Evolutionary conservation across 139 green algal species (phyloP).

Genomic region (Tetradesmus obliquus): DNA sequence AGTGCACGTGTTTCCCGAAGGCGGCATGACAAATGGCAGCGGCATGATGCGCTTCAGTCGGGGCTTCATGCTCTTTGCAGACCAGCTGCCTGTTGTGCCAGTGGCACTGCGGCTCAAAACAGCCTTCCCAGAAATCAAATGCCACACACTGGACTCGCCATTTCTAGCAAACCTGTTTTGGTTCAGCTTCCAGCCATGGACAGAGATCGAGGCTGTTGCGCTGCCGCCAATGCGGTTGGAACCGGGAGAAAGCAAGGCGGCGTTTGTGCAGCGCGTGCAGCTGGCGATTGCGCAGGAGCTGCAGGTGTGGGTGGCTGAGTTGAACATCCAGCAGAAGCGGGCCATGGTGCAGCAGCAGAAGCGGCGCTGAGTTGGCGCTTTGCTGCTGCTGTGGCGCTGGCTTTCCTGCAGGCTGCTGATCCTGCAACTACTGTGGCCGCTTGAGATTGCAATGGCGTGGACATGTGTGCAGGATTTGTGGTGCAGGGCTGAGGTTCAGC

Average conservation of each 20-base stretch:
- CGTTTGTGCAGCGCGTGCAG: constrained; percentile 75
- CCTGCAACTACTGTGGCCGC: too few species aligned
- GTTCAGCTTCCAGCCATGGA: constrained; percentile 56
- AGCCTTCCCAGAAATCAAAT: constrained; percentile 44
- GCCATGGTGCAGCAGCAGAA: constrained; percentile 41
- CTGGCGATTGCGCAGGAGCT: constrained; percentile 66
- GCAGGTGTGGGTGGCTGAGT: constrained; percentile 49
- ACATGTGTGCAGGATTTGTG: too few species aligned
- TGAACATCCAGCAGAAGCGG: constrained; percentile 74
- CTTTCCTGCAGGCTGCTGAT: too few species aligned
- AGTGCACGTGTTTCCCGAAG: constrained; percentile 71
- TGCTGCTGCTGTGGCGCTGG: neutral
- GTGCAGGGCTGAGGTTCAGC: too few species aligned
- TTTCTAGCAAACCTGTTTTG: constrained; percentile 72
- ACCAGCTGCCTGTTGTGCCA: constrained; percentile 64
- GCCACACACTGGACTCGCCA: constrained; percentile 62
- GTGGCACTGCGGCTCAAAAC: constrained; percentile 56
- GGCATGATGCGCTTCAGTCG: constrained; percentile 70
- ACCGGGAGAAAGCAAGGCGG: constrained; percentile 60
- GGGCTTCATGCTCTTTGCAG: constrained; percentile 69
- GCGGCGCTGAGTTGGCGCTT: neutral
- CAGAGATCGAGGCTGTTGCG: constrained; percentile 62
- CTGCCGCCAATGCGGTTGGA: constrained; percentile 57
- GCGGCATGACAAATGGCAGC: constrained; percentile 73
- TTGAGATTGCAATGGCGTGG: too few species aligned